Percentiles rank a stretch among this genome's conserved stretches.
phyloP scores from a whole-genome alignment of 441 rosid species.

The Populus hybrid region DNA sequence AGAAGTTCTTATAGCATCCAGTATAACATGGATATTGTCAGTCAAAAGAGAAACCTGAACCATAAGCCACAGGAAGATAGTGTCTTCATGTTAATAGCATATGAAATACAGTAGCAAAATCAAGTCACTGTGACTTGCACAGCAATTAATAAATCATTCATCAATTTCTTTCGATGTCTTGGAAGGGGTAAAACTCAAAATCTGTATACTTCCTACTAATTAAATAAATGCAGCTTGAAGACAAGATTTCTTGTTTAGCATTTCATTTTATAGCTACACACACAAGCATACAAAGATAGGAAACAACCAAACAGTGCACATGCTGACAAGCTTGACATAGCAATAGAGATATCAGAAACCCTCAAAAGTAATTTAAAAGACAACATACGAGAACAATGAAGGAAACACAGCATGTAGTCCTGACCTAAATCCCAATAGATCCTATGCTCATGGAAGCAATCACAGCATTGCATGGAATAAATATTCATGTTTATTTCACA shows the following conservation, averaged over 20 bases:
- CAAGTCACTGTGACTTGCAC: neutral
- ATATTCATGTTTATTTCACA: no score
- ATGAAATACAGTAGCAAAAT: neutral
- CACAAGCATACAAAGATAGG: neutral
- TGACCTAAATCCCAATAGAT: no score
- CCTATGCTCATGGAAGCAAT: no score
- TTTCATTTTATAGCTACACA: neutral
- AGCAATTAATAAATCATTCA: neutral
- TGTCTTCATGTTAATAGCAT: constrained; percentile 2
- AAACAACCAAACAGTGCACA: neutral
- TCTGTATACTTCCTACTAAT: no score
- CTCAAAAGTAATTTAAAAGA: no score
- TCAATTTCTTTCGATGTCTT: neutral
- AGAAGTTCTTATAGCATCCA: constrained; percentile 65
- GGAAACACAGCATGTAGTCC: no score
- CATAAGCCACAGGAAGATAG: constrained; percentile 3
- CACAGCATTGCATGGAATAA: no score
- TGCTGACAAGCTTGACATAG: neutral
- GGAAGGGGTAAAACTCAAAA: neutral
- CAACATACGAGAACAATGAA: no score
- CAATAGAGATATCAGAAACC: neutral
- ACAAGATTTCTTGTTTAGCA: no score
- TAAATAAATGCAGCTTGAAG: no score
- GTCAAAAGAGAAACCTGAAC: constrained; percentile 68
- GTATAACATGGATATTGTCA: constrained; percentile 51